Evolutionary conservation across 495 filamentous ascomycete species (phyloP), one percentile per base, ranked within the genome.

Genomic region (Lasiosphaeris hirsuta): DNA sequence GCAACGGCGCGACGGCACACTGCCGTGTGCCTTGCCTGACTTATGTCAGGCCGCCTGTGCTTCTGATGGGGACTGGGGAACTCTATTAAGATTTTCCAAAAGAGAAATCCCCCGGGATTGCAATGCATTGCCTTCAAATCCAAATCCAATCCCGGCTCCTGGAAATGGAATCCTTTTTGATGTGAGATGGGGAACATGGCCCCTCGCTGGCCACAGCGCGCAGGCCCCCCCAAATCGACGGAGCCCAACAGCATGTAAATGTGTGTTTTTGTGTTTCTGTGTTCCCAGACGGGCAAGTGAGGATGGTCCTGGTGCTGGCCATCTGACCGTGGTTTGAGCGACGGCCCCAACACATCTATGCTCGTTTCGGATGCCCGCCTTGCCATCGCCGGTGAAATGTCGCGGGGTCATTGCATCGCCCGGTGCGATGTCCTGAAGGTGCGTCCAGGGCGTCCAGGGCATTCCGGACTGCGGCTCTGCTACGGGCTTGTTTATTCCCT

Each of bases 31-130:
- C 23, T 30, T 30, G 5, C 23, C 23, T 30, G 23, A 30, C 23
- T 30, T 30, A 30, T 30, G 23, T 30, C 23, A 30, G 23, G 23
- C 23, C 23, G 23, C 23, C 23, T 30, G 23, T 30, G 23, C 23
- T 30, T 30, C 23, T 30, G 23, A 30, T 30, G 23, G 23, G n/a
- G n/a, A n/a, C 23, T 30, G 23, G 23, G 23, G n/a, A n/a, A 30
- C 23, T 5, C 23, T 13, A 48, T 35, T 57, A 57, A 57, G 55
- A 57, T 57, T 57, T 57, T 41, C 43, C 55, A 57, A 35, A 15
- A 36, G 38, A 18, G 14, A 3, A 55, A 46, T 45, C 14, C 17
- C 43, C 41, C 43, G 9, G 43, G 43, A 17, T 15, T 7, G 39
- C 37, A 51, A 53, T 55, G 52, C 52, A 55, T 35, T 55, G 42